Evolutionary conservation across 106 monocot genomes (phyloP).

Genomic region (Acorus calamus): DNA sequence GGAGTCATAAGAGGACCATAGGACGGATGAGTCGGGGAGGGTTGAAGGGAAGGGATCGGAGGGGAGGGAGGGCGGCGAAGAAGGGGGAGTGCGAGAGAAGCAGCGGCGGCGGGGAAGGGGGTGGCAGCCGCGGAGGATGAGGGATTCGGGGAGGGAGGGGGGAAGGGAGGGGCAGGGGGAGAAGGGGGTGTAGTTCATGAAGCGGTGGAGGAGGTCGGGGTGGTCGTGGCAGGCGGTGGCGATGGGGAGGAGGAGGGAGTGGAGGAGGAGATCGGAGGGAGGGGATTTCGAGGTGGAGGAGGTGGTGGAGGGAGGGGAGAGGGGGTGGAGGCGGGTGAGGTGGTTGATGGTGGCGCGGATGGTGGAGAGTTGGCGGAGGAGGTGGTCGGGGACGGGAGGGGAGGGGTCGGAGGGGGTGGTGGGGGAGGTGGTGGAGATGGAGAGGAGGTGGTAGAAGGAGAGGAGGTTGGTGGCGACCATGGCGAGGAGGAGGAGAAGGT

Average conservation of each 20-base stretch:
- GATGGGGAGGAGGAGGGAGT: conserved; percentile 60
- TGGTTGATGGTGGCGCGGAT: conserved; percentile 9
- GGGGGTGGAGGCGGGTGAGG: conserved; percentile 7
- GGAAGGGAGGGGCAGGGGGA: conserved; percentile 55
- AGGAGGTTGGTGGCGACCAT: conserved; percentile 45
- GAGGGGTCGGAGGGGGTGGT: conserved; percentile 8
- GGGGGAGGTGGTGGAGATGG: conserved; percentile 16
- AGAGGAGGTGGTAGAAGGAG: conserved; percentile 35
- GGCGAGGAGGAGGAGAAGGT: conserved; percentile 37
- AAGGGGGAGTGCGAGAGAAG: conserved; percentile 5
- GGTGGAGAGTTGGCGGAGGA: conserved; percentile 29
- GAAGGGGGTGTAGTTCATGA: conserved; percentile 94
- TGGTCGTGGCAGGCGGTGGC: conserved; percentile 85
- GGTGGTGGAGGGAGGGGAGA: conserved; percentile 3
- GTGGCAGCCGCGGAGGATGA: conserved; percentile 13
- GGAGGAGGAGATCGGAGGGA: conserved; percentile 47
- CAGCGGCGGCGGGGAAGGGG: conserved; percentile 12
- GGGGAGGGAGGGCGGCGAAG: neutral
- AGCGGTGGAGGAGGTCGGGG: conserved; percentile 85
- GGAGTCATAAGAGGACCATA: neutral
- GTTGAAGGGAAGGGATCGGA: conserved; percentile 5
- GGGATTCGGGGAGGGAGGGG: conserved; percentile 49
- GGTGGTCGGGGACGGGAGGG: conserved; percentile 20
- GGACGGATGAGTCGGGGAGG: conserved; percentile 1
- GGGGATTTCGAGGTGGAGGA: conserved; percentile 25